phyloP scores from a whole-genome alignment of 768 basidiomycete genomes.

The Collybia sordida region DNA sequence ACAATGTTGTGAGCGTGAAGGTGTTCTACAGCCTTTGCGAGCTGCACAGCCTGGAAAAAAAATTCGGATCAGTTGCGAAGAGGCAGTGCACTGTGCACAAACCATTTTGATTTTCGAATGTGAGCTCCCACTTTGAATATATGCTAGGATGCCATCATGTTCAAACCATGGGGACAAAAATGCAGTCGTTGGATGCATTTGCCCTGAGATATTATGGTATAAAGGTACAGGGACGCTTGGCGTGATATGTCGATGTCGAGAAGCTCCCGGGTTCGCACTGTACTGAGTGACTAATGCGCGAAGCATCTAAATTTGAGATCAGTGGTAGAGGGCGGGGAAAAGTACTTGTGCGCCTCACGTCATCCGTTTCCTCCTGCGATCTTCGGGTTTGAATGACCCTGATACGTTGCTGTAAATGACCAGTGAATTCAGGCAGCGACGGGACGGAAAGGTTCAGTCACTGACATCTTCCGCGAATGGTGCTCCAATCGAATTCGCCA shows the following conservation, averaged over 20 bases:
- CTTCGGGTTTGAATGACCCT: no score
- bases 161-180: neutral
- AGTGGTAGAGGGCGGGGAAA: no score
- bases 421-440: no score
- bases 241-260: neutral
- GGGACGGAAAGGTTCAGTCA: no score
- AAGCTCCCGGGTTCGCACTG: neutral
- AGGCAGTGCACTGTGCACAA: neutral
- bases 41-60: conserved; percentile 7
- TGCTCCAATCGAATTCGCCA: neutral
- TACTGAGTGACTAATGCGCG: no score
- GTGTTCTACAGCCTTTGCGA: conserved; percentile 10
- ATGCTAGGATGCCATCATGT: neutral
- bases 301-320: no score
- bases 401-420: no score
- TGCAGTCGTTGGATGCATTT: neutral
- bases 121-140: neutral
- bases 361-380: no score
- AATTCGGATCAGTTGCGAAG: neutral
- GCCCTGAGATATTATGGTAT: neutral
- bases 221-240: neutral
- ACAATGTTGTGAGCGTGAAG: conserved; percentile 7
- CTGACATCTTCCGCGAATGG: neutral
- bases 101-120: neutral
- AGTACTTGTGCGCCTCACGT: no score